Evolutionary conservation across 495 filamentous ascomycete genomes (phyloP), one percentile per base, ranked within the genome.

Genomic region (Xylaria palmicola): DNA sequence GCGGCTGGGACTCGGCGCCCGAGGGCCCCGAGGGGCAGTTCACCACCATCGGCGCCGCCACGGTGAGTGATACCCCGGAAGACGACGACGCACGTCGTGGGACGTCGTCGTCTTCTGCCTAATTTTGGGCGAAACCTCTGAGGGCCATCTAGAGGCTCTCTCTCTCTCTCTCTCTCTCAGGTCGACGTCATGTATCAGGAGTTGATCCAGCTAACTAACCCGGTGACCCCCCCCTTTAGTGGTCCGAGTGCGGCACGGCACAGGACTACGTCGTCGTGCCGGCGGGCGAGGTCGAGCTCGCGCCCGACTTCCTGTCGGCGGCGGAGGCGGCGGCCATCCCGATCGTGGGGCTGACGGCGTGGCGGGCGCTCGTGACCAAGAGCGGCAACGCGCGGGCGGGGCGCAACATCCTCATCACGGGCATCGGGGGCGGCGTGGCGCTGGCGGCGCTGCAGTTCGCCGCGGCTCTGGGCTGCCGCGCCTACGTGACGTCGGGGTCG

Each of bases 331-430:
- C 92, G 0, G 90, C 90, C 13, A 65, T 97, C 30, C 92, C 92
- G 1, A 72, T 96, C 32, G 88, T 88, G 0, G 93, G 91, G 0
- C 68, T 96, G 64, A 97, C 93, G n/a, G 93, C 79, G 10, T 97
- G 90, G 89, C 78, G 93, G 34, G 92, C 93, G 0, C 74, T 92
- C 54, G 81, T 92, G 20, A 88, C 79, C 1, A 97, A 93, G 69
- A 81, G 79, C 34, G 83, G 78, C 0, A 83, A 85, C 63, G 83
- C 87, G 0, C 62, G 75, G 17, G 60, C 73, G 7, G 90, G 88
- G 4, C 75, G 81, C 52, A 90, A 90, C 60, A 70, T 93, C 3
- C 68, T 93, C 40, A 67, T 93, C 29, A 92, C 90, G 4, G 90
- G 90, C 2, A 91, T 93, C 72, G 90, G 90, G 1, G 90, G 90